Percentiles rank a stretch among this genome's conserved stretches.
Evolutionary conservation across 805 yeast species (phyloP).

Genomic region (Nakazawaea wyomingensis): DNA sequence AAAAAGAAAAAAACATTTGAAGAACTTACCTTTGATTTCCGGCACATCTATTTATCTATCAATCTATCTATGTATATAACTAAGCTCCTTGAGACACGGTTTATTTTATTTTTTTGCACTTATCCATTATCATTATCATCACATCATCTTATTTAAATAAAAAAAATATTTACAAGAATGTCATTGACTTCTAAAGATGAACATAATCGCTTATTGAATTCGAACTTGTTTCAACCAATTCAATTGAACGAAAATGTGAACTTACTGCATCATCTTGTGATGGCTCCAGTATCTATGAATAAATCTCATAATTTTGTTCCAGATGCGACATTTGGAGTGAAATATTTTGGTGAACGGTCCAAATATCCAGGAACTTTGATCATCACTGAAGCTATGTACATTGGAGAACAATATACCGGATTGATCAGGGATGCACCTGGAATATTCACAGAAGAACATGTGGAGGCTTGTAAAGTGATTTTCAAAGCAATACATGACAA

Average conservation of each 20-base stretch:
- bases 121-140: too few species aligned
- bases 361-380: conserved; percentile 51
- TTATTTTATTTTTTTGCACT: too few species aligned
- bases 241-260: conserved; percentile 20
- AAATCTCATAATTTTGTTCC: conserved; percentile 37
- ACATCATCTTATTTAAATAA: too few species aligned
- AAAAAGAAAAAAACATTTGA: too few species aligned
- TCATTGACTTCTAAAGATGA: neutral
- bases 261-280: conserved; percentile 28
- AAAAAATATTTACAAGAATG: too few species aligned
- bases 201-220: too few species aligned
- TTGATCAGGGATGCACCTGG: conserved; percentile 39
- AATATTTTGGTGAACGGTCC: conserved; percentile 54
- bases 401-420: conserved; percentile 19
- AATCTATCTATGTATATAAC: too few species aligned
- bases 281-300: conserved; percentile 36
- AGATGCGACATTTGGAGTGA: conserved; percentile 33
- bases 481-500: conserved; percentile 39
- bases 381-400: conserved; percentile 26
- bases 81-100: too few species aligned
- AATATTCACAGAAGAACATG: conserved; percentile 38
- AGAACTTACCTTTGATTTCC: too few species aligned
- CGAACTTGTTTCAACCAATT: conserved; percentile 26
- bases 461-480: conserved; percentile 36
- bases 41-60: too few species aligned